Conservation (phyloP, 2,329 filamentous ascomycete genomes). For the Aspergillus amoenus region DNA sequence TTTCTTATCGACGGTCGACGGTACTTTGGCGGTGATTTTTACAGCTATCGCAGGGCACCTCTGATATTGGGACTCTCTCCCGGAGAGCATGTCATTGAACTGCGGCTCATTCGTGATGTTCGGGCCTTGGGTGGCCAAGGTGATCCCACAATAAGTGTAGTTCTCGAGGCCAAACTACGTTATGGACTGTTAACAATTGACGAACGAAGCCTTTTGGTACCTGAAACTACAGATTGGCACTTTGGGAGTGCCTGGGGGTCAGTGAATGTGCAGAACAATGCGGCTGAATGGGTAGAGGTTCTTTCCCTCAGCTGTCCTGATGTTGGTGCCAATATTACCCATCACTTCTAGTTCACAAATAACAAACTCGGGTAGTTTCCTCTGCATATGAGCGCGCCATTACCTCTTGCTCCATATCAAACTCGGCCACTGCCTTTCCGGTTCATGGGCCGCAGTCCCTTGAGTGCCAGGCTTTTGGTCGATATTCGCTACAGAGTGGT, state of each 20-base stretch:
- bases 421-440: slow-evolving; percentile 33
- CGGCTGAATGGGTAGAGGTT: slow-evolving; percentile 17
- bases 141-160: slow-evolving; percentile 47
- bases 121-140: slow-evolving; percentile 54
- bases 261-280: slow-evolving; percentile 50
- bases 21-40: slow-evolving; percentile 60
- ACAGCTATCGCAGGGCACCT: slow-evolving; percentile 52
- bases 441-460: slow-evolving; percentile 13
- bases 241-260: slow-evolving; percentile 52
- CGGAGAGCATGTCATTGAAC: slow-evolving; percentile 52
- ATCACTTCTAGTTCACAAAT: not conserved
- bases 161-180: slow-evolving; percentile 33
- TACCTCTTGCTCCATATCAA: slow-evolving; percentile 33
- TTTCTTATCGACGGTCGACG: slow-evolving; percentile 52
- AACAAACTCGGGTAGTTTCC: not conserved
- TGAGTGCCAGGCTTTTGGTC: slow-evolving; percentile 16
- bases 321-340: slow-evolving; percentile 11
- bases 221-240: slow-evolving; percentile 52
- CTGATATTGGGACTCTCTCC: slow-evolving; percentile 50
- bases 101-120: slow-evolving; percentile 58
- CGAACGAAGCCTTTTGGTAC: slow-evolving; percentile 43
- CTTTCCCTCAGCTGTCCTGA: slow-evolving; percentile 19
- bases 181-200: slow-evolving; percentile 30
- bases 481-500: slow-evolving; percentile 18
- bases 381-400: slow-evolving; percentile 14